Evolutionary conservation across 1,139 yeast species (phyloP).

Genomic region (Ogataea hybrid): DNA sequence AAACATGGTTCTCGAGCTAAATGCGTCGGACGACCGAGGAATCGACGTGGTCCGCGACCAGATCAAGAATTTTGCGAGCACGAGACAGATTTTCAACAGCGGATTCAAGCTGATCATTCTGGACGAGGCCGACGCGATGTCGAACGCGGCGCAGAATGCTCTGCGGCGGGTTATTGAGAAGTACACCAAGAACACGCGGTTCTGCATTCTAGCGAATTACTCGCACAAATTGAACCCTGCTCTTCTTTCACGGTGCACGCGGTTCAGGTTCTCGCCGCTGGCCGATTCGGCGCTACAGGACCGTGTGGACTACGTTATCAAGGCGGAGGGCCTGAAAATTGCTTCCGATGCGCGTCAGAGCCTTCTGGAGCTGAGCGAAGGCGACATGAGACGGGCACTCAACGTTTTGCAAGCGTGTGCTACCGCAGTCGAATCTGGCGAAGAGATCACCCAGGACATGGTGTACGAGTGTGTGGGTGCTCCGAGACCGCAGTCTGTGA

Average conservation of each 20-base stretch:
- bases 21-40: slow-evolving; percentile 85
- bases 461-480: slow-evolving; percentile 95
- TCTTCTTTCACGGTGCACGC: slow-evolving; percentile 86
- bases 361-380: slow-evolving; percentile 67
- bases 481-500: slow-evolving; percentile 86
- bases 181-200: slow-evolving; percentile 91
- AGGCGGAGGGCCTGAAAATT: slow-evolving; percentile 61
- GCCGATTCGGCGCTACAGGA: slow-evolving; percentile 62
- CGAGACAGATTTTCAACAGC: slow-evolving; percentile 80
- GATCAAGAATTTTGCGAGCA: slow-evolving; percentile 81
- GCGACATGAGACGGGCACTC: slow-evolving; percentile 95
- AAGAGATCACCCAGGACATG: slow-evolving; percentile 65
- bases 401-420: slow-evolving; percentile 94
- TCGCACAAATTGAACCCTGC: slow-evolving; percentile 97
- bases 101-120: slow-evolving; percentile 88
- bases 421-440: slow-evolving; percentile 56
- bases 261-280: slow-evolving; percentile 90
- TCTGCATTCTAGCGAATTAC: slow-evolving; percentile 94
- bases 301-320: slow-evolving; percentile 66
- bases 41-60: slow-evolving; percentile 84
- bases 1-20: slow-evolving; percentile 88
- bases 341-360: slow-evolving; percentile 61
- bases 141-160: slow-evolving; percentile 95
- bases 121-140: slow-evolving; percentile 99
- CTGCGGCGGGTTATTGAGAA: slow-evolving; percentile 89